Evolutionary conservation across 179 eudicot species (phyloP), one percentile per base, ranked within the genome.

Genomic region (Amaranthus tricolor): DNA sequence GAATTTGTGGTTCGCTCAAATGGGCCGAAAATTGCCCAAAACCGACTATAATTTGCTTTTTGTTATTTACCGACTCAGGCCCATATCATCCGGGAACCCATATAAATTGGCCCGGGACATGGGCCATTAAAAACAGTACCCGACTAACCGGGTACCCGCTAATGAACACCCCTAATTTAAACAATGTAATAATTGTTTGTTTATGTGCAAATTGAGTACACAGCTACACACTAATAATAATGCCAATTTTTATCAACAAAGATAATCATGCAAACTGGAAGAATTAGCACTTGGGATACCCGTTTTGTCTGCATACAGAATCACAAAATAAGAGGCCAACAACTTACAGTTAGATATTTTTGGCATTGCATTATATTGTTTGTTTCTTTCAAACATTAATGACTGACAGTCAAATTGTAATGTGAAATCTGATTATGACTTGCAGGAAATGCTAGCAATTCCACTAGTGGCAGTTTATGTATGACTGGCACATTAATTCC

Each of bases 371-470:
- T 17, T 60, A 64, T 49, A 12, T 58, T 40, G 7, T 55, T 40
- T 11, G 15, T 52, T 61, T 6, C 50, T 10, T 17, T 24, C 13
- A n/a, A 43, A 21, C 14, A 13, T 66, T 72, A 73, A 66, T 78
- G 73, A 66, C 54, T 31, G 14, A 20, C 16, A 14, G 51, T 48
- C 60, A 14, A 21, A 78, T 47, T 54, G 45, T 66, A 79, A 47
- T 66, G 44, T 76, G 65, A 53, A 72, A 20, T 80, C 70, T 61
- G 70, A 62, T 71, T 19, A 6, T 75, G 70, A 31, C 40, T 31
- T 31, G 87, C 96, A 60, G 94, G 98, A 21, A 93, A 91, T 59
- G 96, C 83, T 24, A 90, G 84, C 74, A 89, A 79, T 54, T 65
- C 73, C 16, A 84, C 86, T 1, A 82, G 58, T 48, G 96, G 94